Base-by-base conservation (phyloP, 805 yeast genomes). In the Yarrowia keelungensis region DNA sequence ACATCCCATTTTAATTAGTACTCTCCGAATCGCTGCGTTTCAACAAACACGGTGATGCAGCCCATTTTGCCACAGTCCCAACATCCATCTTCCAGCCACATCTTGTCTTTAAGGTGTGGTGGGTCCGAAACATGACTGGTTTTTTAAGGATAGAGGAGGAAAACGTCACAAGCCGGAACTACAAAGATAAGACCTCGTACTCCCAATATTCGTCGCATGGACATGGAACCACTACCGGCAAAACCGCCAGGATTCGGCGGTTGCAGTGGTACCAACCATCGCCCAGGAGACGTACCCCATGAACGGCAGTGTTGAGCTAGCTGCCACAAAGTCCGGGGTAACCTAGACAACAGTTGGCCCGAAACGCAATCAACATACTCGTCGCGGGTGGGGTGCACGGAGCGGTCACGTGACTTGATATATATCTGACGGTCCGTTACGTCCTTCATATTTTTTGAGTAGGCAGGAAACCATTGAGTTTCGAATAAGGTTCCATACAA, bases 51-150 rank as follows among this genome's bases (percentile, higher is more conserved):
- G 26, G 15, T 5, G 5, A 26, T 47, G 51, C 51, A 22, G 51
- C 54, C 38, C 56, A 11, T 35, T 50, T 50, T 36, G 56, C 56
- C 56, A 50, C 56, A n/a, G 15, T 50, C 56, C 56, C 56, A 50
- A 50, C 56, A 50, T 39, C 39, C 39, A 19, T 32, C n/a, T 50
- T 50, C 41, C 42, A 50, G 56, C 56, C 56, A 50, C 56, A 50
- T 3, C 39, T 26, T 5, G 15, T 36, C 19, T 49, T 49, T 50
- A 50, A 50, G 41, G 41, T 50, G 22, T 10, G 41, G 56, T 50
- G 56, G 56, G 56, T 50, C 56, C 56, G 16, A 7, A 4, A 1
- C 26, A 19, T 26, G 32, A 26, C 32, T 26, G 32, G 32, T 26
- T 26, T 26, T 26, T 26, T 26, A 26, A 26, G 32, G 2, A 5